phyloP scores from a whole-genome alignment of 306 rosid genomes.

The Cicer bijugum region DNA sequence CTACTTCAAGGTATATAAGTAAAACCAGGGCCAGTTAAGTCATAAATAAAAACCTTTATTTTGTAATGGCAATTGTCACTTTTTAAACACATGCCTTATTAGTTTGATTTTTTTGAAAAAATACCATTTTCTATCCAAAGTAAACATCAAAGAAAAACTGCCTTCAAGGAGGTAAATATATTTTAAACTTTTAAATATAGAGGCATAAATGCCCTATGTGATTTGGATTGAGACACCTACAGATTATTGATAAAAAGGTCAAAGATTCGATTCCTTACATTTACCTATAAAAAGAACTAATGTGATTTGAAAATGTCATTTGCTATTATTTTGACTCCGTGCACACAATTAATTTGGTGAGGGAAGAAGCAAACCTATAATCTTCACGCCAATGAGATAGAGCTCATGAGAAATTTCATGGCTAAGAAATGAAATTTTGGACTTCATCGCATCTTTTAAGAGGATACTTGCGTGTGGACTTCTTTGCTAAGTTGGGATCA shows the following conservation, averaged over 20 bases:
- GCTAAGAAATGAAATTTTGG: neutral
- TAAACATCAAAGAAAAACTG: neutral
- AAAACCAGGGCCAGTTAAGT: neutral
- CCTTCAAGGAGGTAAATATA: neutral
- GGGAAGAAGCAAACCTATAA: neutral
- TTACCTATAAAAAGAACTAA: no score
- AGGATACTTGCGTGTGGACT: neutral
- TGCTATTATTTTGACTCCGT: neutral
- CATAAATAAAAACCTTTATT: neutral
- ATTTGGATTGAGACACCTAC: no score
- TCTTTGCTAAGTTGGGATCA: neutral
- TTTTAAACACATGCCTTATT: slow-evolving; percentile 6
- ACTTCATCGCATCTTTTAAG: neutral
- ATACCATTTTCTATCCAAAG: neutral
- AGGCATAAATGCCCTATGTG: no score
- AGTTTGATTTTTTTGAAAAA: neutral
- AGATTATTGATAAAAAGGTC: no score
- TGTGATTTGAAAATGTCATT: neutral
- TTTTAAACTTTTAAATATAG: neutral
- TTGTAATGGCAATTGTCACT: neutral
- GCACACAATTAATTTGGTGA: neutral
- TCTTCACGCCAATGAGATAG: neutral
- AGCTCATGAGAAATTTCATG: neutral
- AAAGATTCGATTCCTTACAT: no score
- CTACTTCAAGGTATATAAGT: slow-evolving; percentile 1